A percentile compares a stretch with the other conserved stretches of the same genome.
Evolutionary conservation across 1,284 basidiomycete genomes (phyloP).

Genomic region (Apiotrichum porosum): DNA sequence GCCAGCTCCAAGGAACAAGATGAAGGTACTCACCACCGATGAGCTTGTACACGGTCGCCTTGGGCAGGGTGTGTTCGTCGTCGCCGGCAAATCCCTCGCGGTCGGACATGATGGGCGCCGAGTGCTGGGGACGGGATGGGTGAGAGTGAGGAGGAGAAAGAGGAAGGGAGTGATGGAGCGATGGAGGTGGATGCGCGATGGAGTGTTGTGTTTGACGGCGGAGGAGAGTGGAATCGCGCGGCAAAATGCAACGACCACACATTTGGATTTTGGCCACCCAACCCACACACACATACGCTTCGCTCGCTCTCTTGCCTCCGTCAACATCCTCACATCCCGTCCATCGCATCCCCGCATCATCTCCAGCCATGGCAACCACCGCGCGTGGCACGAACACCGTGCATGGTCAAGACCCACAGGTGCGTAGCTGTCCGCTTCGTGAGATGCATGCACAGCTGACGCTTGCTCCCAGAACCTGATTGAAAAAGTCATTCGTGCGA

Average conservation of each 20-base stretch:
- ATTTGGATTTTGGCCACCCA: not conserved
- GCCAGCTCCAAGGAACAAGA: too few species aligned
- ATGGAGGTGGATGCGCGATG: not conserved
- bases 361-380: constrained; percentile 10
- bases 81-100: constrained; percentile 53
- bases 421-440: constrained; percentile 44
- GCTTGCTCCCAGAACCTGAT: constrained; percentile 71
- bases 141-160: not conserved
- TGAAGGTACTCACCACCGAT: constrained; percentile 68
- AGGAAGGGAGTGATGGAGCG: not conserved
- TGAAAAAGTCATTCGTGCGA: constrained; percentile 90
- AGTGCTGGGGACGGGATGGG: not conserved
- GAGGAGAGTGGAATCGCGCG: too few species aligned
- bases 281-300: too few species aligned
- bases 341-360: too few species aligned
- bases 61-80: constrained; percentile 90
- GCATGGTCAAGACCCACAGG: constrained; percentile 92
- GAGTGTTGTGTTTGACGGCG: not conserved
- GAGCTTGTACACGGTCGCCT: constrained; percentile 96
- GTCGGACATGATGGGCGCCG: constrained; percentile 36
- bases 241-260: too few species aligned
- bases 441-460: not conserved
- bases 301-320: too few species aligned
- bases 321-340: not conserved
- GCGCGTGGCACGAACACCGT: constrained; percentile 53